phyloP scores from a whole-genome alignment of 495 filamentous ascomycete species.

The Penicillium soppii region DNA sequence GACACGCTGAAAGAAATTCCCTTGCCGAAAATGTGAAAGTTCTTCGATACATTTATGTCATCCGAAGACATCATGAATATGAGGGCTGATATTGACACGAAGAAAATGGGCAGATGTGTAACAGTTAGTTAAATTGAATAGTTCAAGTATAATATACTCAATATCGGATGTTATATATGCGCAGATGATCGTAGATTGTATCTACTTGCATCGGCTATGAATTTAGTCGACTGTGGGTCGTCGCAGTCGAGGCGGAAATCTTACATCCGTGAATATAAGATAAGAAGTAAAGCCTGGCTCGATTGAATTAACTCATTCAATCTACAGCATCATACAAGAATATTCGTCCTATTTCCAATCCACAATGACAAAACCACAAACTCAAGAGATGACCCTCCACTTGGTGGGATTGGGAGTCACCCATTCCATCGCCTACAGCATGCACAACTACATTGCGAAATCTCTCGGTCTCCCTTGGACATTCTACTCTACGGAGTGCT shows the following conservation, averaged over 20 bases:
- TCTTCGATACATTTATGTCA: background rate
- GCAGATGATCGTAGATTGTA: background rate
- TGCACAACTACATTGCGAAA: slow-evolving; percentile 44
- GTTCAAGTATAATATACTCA: too few species aligned
- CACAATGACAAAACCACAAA: background rate
- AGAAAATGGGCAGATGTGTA: too few species aligned
- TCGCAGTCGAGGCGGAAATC: too few species aligned
- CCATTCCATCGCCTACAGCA: slow-evolving; percentile 42
- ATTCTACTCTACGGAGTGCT: slow-evolving; percentile 38
- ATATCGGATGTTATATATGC: background rate
- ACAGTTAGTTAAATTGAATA: too few species aligned
- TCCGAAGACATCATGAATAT: slow-evolving; percentile 1
- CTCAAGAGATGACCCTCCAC: slow-evolving; percentile 25
- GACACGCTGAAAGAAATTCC: slow-evolving; percentile 66
- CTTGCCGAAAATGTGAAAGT: slow-evolving; percentile 60
- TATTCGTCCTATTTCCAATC: background rate
- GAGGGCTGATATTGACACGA: too few species aligned
- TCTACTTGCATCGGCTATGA: background rate
- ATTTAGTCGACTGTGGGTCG: background rate
- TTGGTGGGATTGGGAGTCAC: slow-evolving; percentile 41
- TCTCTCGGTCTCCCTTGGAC: slow-evolving; percentile 37
- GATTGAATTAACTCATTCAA: too few species aligned
- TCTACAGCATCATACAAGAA: too few species aligned
- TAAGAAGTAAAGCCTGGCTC: background rate
- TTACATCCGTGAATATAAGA: background rate